Conservation (phyloP, 2,329 filamentous ascomycete genomes). For the Aschersonia sp. region DNA sequence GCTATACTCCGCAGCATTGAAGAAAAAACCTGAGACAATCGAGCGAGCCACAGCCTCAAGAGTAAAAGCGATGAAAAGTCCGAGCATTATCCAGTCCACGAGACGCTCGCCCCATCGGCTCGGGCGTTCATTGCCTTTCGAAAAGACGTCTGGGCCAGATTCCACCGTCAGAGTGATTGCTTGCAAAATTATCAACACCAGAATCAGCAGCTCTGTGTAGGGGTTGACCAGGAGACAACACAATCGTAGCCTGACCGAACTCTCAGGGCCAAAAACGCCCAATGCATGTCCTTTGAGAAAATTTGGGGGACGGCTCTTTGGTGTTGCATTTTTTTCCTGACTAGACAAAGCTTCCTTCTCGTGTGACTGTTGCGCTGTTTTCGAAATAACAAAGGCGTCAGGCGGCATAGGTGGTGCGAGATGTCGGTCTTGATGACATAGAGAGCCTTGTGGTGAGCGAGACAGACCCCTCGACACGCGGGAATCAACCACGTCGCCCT, state of each 20-base stretch:
- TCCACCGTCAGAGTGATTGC: conserved; percentile 79
- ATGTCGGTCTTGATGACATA: conserved; percentile 13
- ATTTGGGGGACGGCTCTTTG: conserved; percentile 31
- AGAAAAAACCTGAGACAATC: conserved; percentile 82
- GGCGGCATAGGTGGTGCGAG: conserved; percentile 19
- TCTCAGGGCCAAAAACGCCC: conserved; percentile 71
- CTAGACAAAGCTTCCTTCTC: conserved; percentile 26
- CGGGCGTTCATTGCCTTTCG: conserved; percentile 43
- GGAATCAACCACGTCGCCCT: conserved; percentile 69
- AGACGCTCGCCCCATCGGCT: conserved; percentile 49
- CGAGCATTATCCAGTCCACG: conserved; percentile 71
- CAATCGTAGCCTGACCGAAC: conserved; percentile 54
- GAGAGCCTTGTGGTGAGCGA: conserved; percentile 35
- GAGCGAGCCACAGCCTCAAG: conserved; percentile 70
- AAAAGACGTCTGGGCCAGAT: conserved; percentile 56
- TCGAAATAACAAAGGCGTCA: conserved; percentile 38
- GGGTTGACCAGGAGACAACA: conserved; percentile 80
- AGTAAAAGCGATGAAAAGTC: conserved; percentile 79
- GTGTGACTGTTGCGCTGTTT: conserved; percentile 24
- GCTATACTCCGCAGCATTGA: conserved; percentile 86
- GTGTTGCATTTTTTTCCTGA: conserved; percentile 1
- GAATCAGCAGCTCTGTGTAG: conserved; percentile 70
- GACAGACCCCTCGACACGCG: conserved; percentile 47
- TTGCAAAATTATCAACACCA: conserved; percentile 79
- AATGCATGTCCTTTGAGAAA: conserved; percentile 77